phyloP scores from a whole-genome alignment of 192 early-diverging fungal genomes.

The Coemansia sp. region DNA sequence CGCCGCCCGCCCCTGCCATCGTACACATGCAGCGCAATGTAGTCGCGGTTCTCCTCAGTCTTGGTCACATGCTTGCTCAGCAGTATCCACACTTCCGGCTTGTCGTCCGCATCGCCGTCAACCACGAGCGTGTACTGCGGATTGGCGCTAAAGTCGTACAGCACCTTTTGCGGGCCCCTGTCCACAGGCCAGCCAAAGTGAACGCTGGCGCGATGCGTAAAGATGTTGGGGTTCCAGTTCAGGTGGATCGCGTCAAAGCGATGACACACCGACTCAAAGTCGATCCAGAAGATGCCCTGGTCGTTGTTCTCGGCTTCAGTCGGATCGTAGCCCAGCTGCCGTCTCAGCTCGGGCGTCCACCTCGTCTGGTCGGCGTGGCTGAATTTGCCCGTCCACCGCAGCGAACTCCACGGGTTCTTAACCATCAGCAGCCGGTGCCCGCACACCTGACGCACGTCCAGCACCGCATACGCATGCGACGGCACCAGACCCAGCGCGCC shows the following conservation, averaged over 20 bases:
- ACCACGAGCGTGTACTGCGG: slow-evolving; percentile 76
- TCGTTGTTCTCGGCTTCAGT: slow-evolving; percentile 61
- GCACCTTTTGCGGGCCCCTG: slow-evolving; percentile 50
- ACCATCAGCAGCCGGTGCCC: slow-evolving; percentile 73
- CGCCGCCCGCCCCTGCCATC: slow-evolving; percentile 60
- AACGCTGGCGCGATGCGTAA: slow-evolving; percentile 60
- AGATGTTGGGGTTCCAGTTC: slow-evolving; percentile 83
- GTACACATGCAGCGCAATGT: slow-evolving; percentile 83
- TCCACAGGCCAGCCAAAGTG: slow-evolving; percentile 54
- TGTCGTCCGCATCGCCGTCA: neutral
- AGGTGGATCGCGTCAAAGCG: slow-evolving; percentile 85
- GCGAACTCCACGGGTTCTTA: slow-evolving; percentile 91
- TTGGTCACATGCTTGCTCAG: slow-evolving; percentile 79
- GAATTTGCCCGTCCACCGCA: slow-evolving; percentile 78
- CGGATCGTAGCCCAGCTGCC: slow-evolving; percentile 69
- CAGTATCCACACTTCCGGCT: slow-evolving; percentile 67
- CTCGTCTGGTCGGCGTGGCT: slow-evolving; percentile 58
- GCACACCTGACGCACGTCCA: slow-evolving; percentile 59
- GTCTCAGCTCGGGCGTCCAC: slow-evolving; percentile 71
- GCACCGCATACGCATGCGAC: slow-evolving; percentile 86
- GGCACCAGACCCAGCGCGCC: slow-evolving; percentile 71
- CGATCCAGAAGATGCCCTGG: slow-evolving; percentile 86
- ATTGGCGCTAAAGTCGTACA: slow-evolving; percentile 66
- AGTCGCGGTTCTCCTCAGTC: slow-evolving; percentile 82
- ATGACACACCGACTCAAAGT: slow-evolving; percentile 72